These are phyloP conservation scores for Leptoxyphium fumago DNA, from an alignment of 2,329 filamentous ascomycete genomes.

Conservation along the genomic window DNA sequence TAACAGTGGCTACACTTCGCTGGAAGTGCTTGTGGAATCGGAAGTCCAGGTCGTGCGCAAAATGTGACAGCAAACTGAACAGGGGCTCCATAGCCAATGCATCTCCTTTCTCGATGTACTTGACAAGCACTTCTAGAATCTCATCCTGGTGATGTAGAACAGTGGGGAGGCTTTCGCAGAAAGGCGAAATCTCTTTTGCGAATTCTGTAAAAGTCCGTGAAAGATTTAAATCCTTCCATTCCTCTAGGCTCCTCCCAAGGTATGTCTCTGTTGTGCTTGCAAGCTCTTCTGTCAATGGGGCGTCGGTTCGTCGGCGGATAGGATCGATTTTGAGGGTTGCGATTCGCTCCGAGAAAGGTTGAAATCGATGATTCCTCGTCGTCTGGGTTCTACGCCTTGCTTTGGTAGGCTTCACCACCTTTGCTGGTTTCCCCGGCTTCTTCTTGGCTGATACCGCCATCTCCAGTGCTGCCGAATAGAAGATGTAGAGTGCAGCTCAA, in stretches of 20 bases:
- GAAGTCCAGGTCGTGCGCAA: constrained; percentile 82
- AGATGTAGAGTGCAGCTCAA: not conserved
- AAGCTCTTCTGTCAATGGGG: constrained; percentile 51
- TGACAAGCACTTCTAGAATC: constrained; percentile 64
- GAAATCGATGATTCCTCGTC: constrained; percentile 75
- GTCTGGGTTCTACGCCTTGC: constrained; percentile 46
- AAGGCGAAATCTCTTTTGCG: constrained; percentile 54
- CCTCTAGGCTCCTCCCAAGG: constrained; percentile 65
- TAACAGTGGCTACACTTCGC: constrained; percentile 57
- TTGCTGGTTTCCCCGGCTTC: constrained; percentile 16
- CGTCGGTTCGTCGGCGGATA: constrained; percentile 54
- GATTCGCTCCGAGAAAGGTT: constrained; percentile 81
- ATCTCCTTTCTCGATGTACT: constrained; percentile 65
- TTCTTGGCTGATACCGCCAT: constrained; percentile 32
- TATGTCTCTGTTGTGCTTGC: constrained; percentile 74
- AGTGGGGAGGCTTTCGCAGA: constrained; percentile 82
- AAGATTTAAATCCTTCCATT: constrained; percentile 86
- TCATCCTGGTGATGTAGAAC: constrained; percentile 79
- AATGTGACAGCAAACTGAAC: constrained; percentile 74
- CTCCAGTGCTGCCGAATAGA: constrained; percentile 3
- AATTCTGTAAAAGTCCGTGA: constrained; percentile 70
- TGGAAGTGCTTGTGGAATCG: constrained; percentile 83
- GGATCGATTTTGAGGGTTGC: constrained; percentile 88
- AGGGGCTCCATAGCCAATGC: constrained; percentile 72
- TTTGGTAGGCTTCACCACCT: constrained; percentile 45